Evolutionary conservation across 2,329 filamentous ascomycete genomes (phyloP).

Genomic region (Fusarium domesticum): DNA sequence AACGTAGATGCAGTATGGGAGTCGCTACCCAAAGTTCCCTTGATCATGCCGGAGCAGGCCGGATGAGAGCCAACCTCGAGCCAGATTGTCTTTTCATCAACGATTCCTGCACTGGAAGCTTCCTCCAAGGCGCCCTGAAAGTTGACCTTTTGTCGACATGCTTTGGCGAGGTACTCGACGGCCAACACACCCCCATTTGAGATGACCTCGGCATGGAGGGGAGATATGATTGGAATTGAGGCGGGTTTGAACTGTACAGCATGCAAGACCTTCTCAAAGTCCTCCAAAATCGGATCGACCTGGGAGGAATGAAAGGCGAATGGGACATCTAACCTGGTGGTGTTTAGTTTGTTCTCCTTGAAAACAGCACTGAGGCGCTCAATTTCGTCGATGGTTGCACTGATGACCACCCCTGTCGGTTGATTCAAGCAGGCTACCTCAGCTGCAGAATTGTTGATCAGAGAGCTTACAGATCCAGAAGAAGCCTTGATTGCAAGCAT

Average conservation of each 20-base stretch:
- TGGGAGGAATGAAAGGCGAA: conserved; percentile 55
- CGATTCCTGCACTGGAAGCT: conserved; percentile 46
- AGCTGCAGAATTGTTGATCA: conserved; percentile 37
- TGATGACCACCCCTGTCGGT: conserved; percentile 70
- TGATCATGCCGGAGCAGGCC: conserved; percentile 61
- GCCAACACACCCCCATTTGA: conserved; percentile 46
- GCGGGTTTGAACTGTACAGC: conserved; percentile 40
- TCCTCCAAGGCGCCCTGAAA: conserved; percentile 57
- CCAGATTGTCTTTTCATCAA: conserved; percentile 58
- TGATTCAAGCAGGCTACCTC: conserved; percentile 73
- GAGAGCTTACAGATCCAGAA: background rate
- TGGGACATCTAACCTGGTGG: conserved; percentile 46
- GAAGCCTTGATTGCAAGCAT: conserved; percentile 25
- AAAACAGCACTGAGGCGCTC: conserved; percentile 39
- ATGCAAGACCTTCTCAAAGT: conserved; percentile 50
- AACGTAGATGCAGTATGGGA: conserved; percentile 57
- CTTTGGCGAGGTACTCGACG: conserved; percentile 57
- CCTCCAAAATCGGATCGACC: conserved; percentile 53
- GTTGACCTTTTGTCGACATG: conserved; percentile 63
- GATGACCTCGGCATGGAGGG: conserved; percentile 56
- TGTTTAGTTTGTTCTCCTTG: conserved; percentile 40
- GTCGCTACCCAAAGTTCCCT: conserved; percentile 53
- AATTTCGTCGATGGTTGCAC: conserved; percentile 43
- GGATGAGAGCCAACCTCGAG: conserved; percentile 69
- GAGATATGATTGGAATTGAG: conserved; percentile 61